phyloP scores from a whole-genome alignment of 2,329 filamentous ascomycete genomes.

The Cadophora sp. region DNA sequence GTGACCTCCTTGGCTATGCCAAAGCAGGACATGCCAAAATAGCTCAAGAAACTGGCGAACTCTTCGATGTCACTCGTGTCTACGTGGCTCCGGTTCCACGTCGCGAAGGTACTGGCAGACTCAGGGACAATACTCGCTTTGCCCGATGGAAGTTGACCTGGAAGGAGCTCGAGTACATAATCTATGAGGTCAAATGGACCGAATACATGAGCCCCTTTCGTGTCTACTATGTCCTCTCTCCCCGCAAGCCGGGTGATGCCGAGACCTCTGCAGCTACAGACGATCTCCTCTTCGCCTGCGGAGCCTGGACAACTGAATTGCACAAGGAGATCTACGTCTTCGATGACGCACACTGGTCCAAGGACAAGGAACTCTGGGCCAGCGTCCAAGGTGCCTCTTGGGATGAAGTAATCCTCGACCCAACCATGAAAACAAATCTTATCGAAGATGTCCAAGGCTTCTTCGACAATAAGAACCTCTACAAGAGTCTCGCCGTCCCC shows the following conservation, averaged over 20 bases:
- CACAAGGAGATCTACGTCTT: slow-evolving; percentile 72
- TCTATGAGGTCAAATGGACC: slow-evolving; percentile 33
- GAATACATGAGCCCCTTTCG: neutral
- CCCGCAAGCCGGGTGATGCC: slow-evolving; percentile 1
- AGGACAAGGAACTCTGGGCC: slow-evolving; percentile 63
- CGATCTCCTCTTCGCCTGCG: slow-evolving; percentile 61
- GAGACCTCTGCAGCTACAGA: slow-evolving; percentile 45
- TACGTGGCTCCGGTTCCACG: slow-evolving; percentile 22
- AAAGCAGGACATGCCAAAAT: slow-evolving; percentile 29
- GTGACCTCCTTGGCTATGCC: slow-evolving; percentile 36
- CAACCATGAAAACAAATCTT: slow-evolving; percentile 67
- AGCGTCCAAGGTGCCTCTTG: slow-evolving; percentile 60
- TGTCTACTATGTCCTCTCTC: slow-evolving; percentile 26
- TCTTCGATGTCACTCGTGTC: slow-evolving; percentile 17
- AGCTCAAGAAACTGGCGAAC: slow-evolving; percentile 14
- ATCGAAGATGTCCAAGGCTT: slow-evolving; percentile 69
- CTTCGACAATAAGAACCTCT: slow-evolving; percentile 64
- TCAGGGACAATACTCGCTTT: slow-evolving; percentile 32
- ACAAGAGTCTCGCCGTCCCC: slow-evolving; percentile 66
- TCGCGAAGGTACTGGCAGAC: slow-evolving; percentile 5
- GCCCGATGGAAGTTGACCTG: slow-evolving; percentile 31
- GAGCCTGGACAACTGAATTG: slow-evolving; percentile 60
- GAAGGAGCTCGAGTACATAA: slow-evolving; percentile 25
- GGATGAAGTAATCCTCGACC: slow-evolving; percentile 70
- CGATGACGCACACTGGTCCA: slow-evolving; percentile 66